Percentiles rank a stretch among this genome's conserved stretches.
phyloP scores from a whole-genome alignment of 1,284 basidiomycete species.

The Ustilago esculenta region DNA sequence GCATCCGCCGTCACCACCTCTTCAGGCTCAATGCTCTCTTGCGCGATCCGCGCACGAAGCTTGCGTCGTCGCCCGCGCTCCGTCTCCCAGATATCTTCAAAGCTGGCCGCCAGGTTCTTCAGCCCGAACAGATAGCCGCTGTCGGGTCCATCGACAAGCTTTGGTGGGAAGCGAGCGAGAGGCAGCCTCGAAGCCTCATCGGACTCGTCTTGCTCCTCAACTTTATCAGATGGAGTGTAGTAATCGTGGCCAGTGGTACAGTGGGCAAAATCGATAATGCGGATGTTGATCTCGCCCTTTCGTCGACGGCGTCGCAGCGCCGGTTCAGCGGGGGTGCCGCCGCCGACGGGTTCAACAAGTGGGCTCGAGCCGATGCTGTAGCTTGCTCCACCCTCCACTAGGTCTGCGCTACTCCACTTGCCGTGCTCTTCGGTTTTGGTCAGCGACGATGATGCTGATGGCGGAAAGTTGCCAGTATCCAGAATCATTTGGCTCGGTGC shows the following conservation, averaged over 20 bases:
- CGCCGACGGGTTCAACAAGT: conserved; percentile 25
- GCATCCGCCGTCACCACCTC: conserved; percentile 32
- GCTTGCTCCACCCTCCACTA: conserved; percentile 37
- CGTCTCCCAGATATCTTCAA: conserved; percentile 71
- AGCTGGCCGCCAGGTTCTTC: conserved; percentile 76
- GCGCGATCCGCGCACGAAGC: not conserved
- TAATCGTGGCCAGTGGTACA: conserved; percentile 96
- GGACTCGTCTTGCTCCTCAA: not conserved
- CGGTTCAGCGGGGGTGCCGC: conserved; percentile 4
- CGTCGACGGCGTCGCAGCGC: conserved; percentile 63
- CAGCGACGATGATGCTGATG: conserved; percentile 4
- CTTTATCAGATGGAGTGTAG: conserved; percentile 70
- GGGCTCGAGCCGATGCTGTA: conserved; percentile 49
- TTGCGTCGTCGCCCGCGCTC: conserved; percentile 46
- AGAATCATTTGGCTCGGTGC: conserved; percentile 31
- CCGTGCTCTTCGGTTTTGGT: conserved; percentile 7
- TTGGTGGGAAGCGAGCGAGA: conserved; percentile 79
- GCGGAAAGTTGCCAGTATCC: not conserved
- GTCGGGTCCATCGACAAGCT: conserved; percentile 86
- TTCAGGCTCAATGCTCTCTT: conserved; percentile 12
- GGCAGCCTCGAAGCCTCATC: conserved; percentile 21
- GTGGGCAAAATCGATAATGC: conserved; percentile 98
- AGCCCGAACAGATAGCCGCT: conserved; percentile 92
- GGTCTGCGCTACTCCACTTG: conserved; percentile 7
- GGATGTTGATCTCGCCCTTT: conserved; percentile 89